Base-by-base conservation (phyloP, 176 grass and related monocot genomes). In the Carex parvula region DNA sequence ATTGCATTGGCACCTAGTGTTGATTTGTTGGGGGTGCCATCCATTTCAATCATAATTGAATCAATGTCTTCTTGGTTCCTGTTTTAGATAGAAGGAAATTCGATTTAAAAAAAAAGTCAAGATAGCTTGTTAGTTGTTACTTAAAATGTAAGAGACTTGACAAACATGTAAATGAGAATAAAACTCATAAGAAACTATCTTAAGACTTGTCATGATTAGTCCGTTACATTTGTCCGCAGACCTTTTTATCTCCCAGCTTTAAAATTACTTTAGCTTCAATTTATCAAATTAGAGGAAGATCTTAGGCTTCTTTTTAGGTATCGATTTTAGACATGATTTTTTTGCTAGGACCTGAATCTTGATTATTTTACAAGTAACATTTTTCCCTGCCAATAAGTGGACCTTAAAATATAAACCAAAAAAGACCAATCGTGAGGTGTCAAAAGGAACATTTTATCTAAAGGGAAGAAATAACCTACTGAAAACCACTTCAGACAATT, bases 11-110 rank as follows among this genome's bases (percentile, higher is more conserved):
- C 96, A 52, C 96, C 96, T 79, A 98, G 70, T 39, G 89, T 93
- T 78, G 96, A 95, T 86, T 98, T 98, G 62, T 98, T 98, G 12
- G 78, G 83, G 30, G 92, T 98, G 87, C 96, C 96, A 88, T 98
- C 96, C 37, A 98, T 88, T 21, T 98, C 89, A n/a, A 98, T 88
- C 96, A 98, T 95, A 46, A 98, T 92, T 32, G 84, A 87, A 88
- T 98, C 96, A 53, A 98, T 90, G 75, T 93, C 88, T 71, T 62
- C 85, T 84, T 98, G 96, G 71, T 92, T 95, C 91, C 96, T 98
- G 88, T 53, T 15, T 70, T 89, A 75, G 67, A 84, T 85, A 71
- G 26, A 70, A 44, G 14, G 72, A 22, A 17, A 16, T 81, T 3
- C 57, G 46, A 55, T 30, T 29, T 9, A 76, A 76, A 75, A 6